phyloP scores from a whole-genome alignment of 108 stramenopile species.

The Nannochloropsis oceanica region DNA sequence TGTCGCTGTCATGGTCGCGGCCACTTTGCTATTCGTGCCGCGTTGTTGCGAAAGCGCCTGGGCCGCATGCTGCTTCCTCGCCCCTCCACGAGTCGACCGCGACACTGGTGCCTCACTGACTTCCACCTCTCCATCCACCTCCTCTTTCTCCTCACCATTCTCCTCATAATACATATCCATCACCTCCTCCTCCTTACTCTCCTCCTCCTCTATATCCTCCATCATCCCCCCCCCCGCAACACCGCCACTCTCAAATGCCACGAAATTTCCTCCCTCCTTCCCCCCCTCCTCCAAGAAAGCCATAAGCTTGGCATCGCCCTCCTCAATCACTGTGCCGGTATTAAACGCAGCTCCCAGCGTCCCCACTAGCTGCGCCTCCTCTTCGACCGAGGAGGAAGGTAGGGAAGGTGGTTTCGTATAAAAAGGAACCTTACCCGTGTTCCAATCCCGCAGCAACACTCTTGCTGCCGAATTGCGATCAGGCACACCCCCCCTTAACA shows the following conservation, averaged over 20 bases:
- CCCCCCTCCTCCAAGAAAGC: not conserved
- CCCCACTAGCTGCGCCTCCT: constrained; percentile 18
- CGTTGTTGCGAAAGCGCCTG: not conserved
- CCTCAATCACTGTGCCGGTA: not conserved
- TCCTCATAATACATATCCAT: not conserved
- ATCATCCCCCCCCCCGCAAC: not conserved
- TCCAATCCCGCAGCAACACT: constrained; percentile 89
- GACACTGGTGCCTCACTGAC: not conserved
- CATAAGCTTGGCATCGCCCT: constrained; percentile 21
- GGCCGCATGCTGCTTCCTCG: not conserved
- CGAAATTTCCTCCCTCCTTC: constrained; percentile 3
- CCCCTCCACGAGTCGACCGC: too few species aligned
- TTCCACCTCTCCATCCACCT: not conserved
- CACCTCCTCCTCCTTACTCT: not conserved
- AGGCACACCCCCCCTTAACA: constrained; percentile 86
- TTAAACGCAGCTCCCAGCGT: constrained; percentile 19
- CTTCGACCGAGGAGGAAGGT: constrained; percentile 6
- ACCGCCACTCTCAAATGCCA: constrained; percentile 10
- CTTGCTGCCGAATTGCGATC: constrained; percentile 78
- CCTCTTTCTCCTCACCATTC: not conserved
- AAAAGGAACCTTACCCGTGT: constrained; percentile 48
- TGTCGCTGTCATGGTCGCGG: too few species aligned
- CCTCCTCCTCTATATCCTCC: not conserved
- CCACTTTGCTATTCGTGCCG: not conserved
- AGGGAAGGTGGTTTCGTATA: constrained; percentile 5